Evolutionary conservation across 140 eudicot species (phyloP), one percentile per base, ranked within the genome.

Genomic region (Stevia rebaudiana): DNA sequence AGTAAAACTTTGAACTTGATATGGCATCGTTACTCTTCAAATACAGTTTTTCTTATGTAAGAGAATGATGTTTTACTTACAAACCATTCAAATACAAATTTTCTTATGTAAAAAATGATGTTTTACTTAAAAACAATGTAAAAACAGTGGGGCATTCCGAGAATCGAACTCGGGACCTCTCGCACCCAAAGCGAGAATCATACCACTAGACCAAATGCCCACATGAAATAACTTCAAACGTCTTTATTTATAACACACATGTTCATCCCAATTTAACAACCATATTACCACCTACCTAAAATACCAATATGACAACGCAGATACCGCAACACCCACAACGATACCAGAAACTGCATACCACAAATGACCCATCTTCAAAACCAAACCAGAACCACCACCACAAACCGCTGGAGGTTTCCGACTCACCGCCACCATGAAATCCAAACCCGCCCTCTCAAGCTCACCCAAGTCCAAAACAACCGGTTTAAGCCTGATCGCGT

Each of bases 151-250:
- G 79, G 79, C 79, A 74, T 87, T 84, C 92, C 84, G 86, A 84
- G 92, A 87, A 87, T 84, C 83, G 92, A 87, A 87, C 95, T 87
- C 95, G 79, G 88, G 86, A 87, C 95, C 95, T 87, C 97, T 84
- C 95, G 94, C 95, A 90, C 94, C 94, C 97, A 53, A 90, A 90
- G 97, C 94, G 94, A 90, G 97, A 90, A 90, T 90, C 95, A 87
- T 90, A 90, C 95, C 94, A 86, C 95, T 84, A 86, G 97, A 90
- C 95, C 97, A 86, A 90, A 81, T 82, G 95, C 90, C 97, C 90
- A 55, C 41, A 0, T 25, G 1, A 0, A 4, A 19, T 11, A 3
- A 11, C 0, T 1, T 0, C 33, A 1, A 50, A 21, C 16, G 3
- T 13, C 8, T 24, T 53, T 53, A 25, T 53, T 25, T 15, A 55